Evolutionary conservation across 2,329 filamentous ascomycete genomes (phyloP), one percentile per base, ranked within the genome.

Genomic region (Beauveria brongniartii): DNA sequence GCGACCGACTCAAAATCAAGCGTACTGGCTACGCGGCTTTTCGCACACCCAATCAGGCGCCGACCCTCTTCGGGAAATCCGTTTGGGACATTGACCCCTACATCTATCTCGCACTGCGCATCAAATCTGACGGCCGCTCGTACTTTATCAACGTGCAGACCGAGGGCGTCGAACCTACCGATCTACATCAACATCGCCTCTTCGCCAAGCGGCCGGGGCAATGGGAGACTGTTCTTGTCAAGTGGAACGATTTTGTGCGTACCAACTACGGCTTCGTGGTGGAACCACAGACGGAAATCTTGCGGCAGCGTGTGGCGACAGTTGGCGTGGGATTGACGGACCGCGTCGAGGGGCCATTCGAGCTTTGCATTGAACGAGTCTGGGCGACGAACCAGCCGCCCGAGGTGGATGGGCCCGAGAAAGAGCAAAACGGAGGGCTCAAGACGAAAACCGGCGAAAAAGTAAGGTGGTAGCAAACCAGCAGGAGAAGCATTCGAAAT

Each of bases 71-170:
- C 69, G 94, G 94, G 46, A 88, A 87, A 61, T 80, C 89, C 40
- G 77, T 91, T 24, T 97, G 91, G 91, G 88, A 97, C 71, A 88
- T 97, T 57, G 92, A 96, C 69, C 87, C 90, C 3, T 97, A 96
- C 75, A 78, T 82, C 14, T 97, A 92, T 74, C 86, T 99, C 10
- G 93, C 91, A 0, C 75, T 99, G 69, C 88, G 92, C 16, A 82
- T 99, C 67, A 94, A 92, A 73, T 93, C 90, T 3, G 94, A 97
- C 71, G 92, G 92, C 18, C 82, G 94, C 62, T 89, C 90, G 68
- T 99, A 97, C 77, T 91, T 96, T 62, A 85, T 99, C 69, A 99
- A 99, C 74, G 78, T 99, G 18, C 94, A 97, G 78, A 96, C 92
- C 3, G 93, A 99, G 71, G 90, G 90, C 1, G 87, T 99, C 60